Conservation (phyloP, 306 rosid species). For the Castanea crenata region DNA sequence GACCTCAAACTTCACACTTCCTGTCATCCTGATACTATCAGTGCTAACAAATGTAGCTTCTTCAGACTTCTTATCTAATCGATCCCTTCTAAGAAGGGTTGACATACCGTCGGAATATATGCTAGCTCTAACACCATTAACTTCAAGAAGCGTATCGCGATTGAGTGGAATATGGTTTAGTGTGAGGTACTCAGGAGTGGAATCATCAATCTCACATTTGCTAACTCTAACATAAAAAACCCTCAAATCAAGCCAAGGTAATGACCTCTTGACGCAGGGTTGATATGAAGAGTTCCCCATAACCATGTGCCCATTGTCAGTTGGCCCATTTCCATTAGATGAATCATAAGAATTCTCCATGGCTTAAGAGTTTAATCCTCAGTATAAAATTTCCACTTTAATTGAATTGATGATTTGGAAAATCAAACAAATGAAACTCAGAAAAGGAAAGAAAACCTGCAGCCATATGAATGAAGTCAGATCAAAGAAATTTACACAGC, state of each 20-base stretch:
- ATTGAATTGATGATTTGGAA: conserved; percentile 15
- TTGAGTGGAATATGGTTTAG: conserved; percentile 66
- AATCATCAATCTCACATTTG: conserved; percentile 65
- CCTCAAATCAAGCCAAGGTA: conserved; percentile 76
- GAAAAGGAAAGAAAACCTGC: conserved; percentile 31
- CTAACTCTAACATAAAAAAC: conserved; percentile 75
- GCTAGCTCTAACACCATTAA: conserved; percentile 69
- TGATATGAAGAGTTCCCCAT: conserved; percentile 44
- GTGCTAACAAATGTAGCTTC: conserved; percentile 87
- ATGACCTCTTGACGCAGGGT: conserved; percentile 43
- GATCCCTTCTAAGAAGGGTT: conserved; percentile 62
- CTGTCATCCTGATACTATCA: conserved; percentile 70
- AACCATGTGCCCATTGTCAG: conserved; percentile 51
- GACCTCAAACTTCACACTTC: conserved; percentile 76
- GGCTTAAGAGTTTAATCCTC: conserved; percentile 18
- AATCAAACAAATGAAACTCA: conserved; percentile 28
- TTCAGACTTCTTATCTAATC: conserved; percentile 73
- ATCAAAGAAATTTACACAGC: conserved; percentile 17
- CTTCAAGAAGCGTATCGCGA: conserved; percentile 71
- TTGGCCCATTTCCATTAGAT: conserved; percentile 43
- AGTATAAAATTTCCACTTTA: conserved; percentile 27
- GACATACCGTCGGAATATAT: conserved; percentile 56
- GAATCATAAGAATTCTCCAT: conserved; percentile 55
- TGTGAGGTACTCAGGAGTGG: conserved; percentile 63
- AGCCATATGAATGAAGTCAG: conserved; percentile 23